Percentiles rank a stretch among this genome's conserved stretches.
phyloP scores from a whole-genome alignment of 345 rosid species.

The Cochlearia excelsa region DNA sequence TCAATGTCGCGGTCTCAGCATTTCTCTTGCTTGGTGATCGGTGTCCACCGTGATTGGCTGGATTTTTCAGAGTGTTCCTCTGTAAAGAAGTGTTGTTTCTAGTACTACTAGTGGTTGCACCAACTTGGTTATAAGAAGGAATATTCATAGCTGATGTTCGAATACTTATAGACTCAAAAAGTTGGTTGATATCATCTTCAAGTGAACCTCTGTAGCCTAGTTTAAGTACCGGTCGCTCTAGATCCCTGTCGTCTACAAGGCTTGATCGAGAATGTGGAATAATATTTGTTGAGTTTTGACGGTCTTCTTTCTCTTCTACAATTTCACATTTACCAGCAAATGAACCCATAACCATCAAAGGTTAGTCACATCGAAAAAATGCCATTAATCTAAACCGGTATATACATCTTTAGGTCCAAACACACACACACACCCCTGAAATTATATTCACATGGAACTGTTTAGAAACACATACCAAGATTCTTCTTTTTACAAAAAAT shows the following conservation, averaged over 20 bases:
- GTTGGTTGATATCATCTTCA: constrained; percentile 86
- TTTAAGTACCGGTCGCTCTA: constrained; percentile 49
- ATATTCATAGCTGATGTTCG: constrained; percentile 55
- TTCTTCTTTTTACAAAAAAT: not conserved
- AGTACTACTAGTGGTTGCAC: constrained; percentile 42
- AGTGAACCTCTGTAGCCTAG: constrained; percentile 62
- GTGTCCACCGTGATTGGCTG: constrained; percentile 49
- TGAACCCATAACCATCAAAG: constrained; percentile 64
- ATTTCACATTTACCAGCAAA: constrained; percentile 78
- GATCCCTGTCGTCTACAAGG: constrained; percentile 41
- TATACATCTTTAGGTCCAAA: constrained; percentile 22
- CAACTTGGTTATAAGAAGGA: constrained; percentile 40
- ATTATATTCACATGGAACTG: constrained; percentile 19
- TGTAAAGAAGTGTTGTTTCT: constrained; percentile 46
- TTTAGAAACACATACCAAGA: constrained; percentile 9
- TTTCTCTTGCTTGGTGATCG: constrained; percentile 58
- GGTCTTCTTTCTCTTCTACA: constrained; percentile 71
- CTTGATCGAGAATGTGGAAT: constrained; percentile 44
- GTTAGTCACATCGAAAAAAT: constrained; percentile 60
- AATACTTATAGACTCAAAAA: constrained; percentile 76
- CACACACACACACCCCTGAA: constrained; percentile 22
- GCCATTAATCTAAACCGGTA: constrained; percentile 17
- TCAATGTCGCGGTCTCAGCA: constrained; percentile 64
- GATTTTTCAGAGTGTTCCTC: constrained; percentile 62
- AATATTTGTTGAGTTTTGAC: constrained; percentile 39